These are phyloP conservation scores for Puccinia brachypodii DNA, from an alignment of 1,284 basidiomycete species.

Conservation along the genomic window DNA sequence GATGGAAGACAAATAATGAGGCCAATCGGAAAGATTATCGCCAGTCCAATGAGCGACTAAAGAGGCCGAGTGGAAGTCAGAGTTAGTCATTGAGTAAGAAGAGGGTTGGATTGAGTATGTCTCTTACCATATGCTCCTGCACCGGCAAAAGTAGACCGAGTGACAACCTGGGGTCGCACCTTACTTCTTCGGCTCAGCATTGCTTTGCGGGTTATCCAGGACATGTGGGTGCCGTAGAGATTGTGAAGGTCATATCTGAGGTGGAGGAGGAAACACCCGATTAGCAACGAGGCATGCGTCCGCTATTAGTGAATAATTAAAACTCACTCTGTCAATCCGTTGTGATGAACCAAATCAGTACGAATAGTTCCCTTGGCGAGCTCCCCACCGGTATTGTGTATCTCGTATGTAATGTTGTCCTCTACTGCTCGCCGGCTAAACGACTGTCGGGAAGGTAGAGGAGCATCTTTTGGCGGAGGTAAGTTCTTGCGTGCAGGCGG, in stretches of 20 bases:
- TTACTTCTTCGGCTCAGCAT: slow-evolving; percentile 60
- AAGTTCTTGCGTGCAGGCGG: slow-evolving; percentile 63
- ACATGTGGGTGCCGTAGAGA: slow-evolving; percentile 72
- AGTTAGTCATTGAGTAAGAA: slow-evolving; percentile 55
- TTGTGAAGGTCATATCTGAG: slow-evolving; percentile 60
- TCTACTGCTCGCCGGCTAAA: background rate
- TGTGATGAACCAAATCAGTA: slow-evolving; percentile 64
- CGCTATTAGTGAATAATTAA: slow-evolving; percentile 52
- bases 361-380: slow-evolving; percentile 54
- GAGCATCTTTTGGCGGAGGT: slow-evolving; percentile 63
- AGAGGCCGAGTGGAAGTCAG: slow-evolving; percentile 25
- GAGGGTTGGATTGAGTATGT: slow-evolving; percentile 69
- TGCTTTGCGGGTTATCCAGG: slow-evolving; percentile 65
- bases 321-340: slow-evolving; percentile 68
- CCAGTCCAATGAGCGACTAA: slow-evolving; percentile 29
- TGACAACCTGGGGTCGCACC: slow-evolving; percentile 66
- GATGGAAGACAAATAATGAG: slow-evolving; percentile 60
- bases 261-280: background rate
- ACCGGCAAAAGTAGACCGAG: slow-evolving; percentile 70
- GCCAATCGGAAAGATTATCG: slow-evolving; percentile 47
- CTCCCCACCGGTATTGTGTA: slow-evolving; percentile 62
- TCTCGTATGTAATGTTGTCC: slow-evolving; percentile 61
- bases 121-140: slow-evolving; percentile 65
- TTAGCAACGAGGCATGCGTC: slow-evolving; percentile 33
- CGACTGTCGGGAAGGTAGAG: slow-evolving; percentile 61